Percentiles rank a stretch among this genome's conserved stretches.
These are phyloP conservation scores for Epichloe gansuensis DNA, from an alignment of 2,329 filamentous ascomycete species.

Conservation along the genomic window DNA sequence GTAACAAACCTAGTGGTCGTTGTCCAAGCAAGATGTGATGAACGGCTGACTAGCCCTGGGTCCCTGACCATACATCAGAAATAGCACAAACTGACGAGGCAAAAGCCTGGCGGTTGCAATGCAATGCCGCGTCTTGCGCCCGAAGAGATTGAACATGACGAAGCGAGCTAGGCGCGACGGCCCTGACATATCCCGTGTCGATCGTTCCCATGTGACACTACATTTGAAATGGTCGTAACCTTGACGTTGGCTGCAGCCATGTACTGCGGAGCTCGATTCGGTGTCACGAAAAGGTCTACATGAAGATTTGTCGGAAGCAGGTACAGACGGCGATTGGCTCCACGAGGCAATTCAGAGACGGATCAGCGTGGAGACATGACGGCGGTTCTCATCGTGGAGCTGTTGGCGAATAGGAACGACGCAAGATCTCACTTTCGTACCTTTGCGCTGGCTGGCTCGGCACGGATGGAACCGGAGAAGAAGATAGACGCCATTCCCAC, in stretches of 20 bases:
- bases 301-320: background rate
- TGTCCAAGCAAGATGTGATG: no score
- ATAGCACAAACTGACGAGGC: background rate
- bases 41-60: no score
- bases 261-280: background rate
- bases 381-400: background rate
- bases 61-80: background rate
- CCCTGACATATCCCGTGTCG: background rate
- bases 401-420: background rate
- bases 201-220: background rate
- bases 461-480: no score
- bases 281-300: background rate
- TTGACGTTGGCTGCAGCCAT: no score
- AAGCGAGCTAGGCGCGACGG: background rate
- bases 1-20: no score
- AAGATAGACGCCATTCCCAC: no score
- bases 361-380: background rate
- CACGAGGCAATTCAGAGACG: no score
- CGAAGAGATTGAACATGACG: background rate
- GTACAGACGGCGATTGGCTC: no score
- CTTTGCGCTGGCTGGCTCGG: background rate
- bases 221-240: background rate
- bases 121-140: background rate
- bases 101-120: background rate
- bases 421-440: background rate